Evolutionary conservation across 2,329 filamentous ascomycete genomes (phyloP), one percentile per base, ranked within the genome.

Genomic region (Botrytis aclada): DNA sequence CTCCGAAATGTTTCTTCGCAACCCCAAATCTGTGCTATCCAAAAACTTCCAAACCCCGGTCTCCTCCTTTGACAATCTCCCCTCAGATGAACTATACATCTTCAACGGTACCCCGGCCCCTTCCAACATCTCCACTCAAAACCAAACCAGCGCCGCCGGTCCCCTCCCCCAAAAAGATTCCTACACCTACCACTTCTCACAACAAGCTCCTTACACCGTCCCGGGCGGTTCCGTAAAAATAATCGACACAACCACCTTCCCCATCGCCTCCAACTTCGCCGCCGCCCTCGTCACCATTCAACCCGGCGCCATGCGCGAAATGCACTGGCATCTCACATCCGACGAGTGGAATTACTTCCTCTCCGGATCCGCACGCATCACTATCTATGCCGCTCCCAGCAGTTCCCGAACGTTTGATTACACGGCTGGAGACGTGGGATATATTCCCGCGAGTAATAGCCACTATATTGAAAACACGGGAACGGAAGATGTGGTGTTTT

Each of bases 391-490:
- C 18, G 72, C 72, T 4, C 72, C 72, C 4, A 60, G 70, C 20
- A 80, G 84, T 0, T 84, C 84, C 1, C 83, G 84, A 61, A 76
- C 75, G 1, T 90, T 89, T 73, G 88, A 89, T 25, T 73, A 67
- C 29, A 72, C 69, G 4, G 69, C 72, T 16, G 72, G 72, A 34
- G 87, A 89, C 74, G 87, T 89, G 0, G 88, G 87, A 0, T 89
- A 89, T 74, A 85, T 90, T 18, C 87, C 87, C 1, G 83, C 85
- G 16, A 83, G 84, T 0, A 83, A 84, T 56, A 84, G 86, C 0
- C 89, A 90, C 78, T 90, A 89, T 75, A 82, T 90, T 29, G 88
- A 90, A 81, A 90, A 90, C 77, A 88, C 85, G 0, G 88, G 88
- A 29, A 84, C 83, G 16, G 86, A 87, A 73, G 86, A 88, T 73